phyloP scores from a whole-genome alignment of 2,329 filamentous ascomycete genomes.

The Fonsecaea monophora region DNA sequence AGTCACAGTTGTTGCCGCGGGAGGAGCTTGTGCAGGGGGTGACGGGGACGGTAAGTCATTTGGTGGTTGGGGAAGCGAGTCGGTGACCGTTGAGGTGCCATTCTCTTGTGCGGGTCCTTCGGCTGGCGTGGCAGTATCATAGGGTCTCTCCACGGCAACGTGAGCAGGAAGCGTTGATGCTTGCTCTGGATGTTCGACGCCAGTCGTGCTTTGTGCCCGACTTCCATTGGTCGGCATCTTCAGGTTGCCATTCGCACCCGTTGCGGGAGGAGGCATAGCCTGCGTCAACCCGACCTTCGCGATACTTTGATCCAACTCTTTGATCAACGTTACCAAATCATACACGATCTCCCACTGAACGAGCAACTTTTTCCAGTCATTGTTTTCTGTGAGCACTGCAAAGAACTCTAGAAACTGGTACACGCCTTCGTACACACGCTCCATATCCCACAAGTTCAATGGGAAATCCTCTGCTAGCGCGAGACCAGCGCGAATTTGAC shows the following conservation, averaged over 20 bases:
- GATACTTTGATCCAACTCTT: constrained; percentile 85
- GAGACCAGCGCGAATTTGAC: constrained; percentile 79
- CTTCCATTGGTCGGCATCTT: constrained; percentile 19
- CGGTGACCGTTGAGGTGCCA: constrained; percentile 15
- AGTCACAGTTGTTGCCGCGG: constrained; percentile 55
- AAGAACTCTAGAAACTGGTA: constrained; percentile 95
- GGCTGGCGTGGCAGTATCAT: constrained; percentile 51
- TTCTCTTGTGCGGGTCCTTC: constrained; percentile 10
- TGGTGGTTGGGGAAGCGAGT: constrained; percentile 14
- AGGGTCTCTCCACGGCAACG: constrained; percentile 69
- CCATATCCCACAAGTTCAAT: constrained; percentile 96
- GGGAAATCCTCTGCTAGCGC: constrained; percentile 86
- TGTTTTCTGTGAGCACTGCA: constrained; percentile 83
- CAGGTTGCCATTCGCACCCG: constrained; percentile 12
- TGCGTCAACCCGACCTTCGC: constrained; percentile 69
- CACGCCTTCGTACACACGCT: constrained; percentile 91
- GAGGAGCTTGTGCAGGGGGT: constrained; percentile 50
- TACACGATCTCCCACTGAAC: constrained; percentile 92
- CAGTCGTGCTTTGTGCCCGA: constrained; percentile 1
- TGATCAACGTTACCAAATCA: constrained; percentile 84
- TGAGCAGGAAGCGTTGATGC: constrained; percentile 47
- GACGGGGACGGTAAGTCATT: constrained; percentile 27
- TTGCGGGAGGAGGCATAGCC: constrained; percentile 26
- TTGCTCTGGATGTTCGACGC: constrained; percentile 38
- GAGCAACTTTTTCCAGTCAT: constrained; percentile 80